A percentile compares a stretch with the other conserved stretches of the same genome.
Conservation (phyloP, 2,329 filamentous ascomycete species). For the Cryphonectria japonica region DNA sequence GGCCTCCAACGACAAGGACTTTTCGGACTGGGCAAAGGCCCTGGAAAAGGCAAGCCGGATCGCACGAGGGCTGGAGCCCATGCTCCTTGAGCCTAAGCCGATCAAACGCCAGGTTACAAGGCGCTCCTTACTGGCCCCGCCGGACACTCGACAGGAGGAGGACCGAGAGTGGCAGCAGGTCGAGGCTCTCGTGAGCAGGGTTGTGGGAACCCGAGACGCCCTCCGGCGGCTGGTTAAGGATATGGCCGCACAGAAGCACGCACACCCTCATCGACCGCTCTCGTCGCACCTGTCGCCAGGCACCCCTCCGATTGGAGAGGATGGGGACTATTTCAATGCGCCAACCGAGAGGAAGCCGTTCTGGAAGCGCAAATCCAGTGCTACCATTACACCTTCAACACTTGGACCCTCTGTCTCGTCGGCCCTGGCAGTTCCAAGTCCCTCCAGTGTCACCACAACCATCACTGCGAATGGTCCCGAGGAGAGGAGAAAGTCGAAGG, state of each 20-base stretch:
- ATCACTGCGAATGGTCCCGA: slow-evolving; percentile 25
- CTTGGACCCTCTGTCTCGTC: slow-evolving; percentile 45
- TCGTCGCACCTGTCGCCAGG: slow-evolving; percentile 47
- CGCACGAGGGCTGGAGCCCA: slow-evolving; percentile 56
- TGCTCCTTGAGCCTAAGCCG: slow-evolving; percentile 34
- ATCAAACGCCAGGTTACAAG: slow-evolving; percentile 30
- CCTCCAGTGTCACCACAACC: slow-evolving; percentile 39
- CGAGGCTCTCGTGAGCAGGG: slow-evolving; percentile 80
- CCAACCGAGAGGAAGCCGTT: slow-evolving; percentile 71
- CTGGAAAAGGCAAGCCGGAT: slow-evolving; percentile 79
- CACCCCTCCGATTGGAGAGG: slow-evolving; percentile 49
- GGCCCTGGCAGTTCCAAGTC: slow-evolving; percentile 48
- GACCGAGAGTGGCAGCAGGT: slow-evolving; percentile 86
- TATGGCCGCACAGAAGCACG: slow-evolving; percentile 67
- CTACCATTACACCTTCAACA: slow-evolving; percentile 47
- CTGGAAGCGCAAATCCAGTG: slow-evolving; percentile 87
- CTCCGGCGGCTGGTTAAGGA: slow-evolving; percentile 85
- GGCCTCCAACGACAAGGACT: slow-evolving; percentile 81
- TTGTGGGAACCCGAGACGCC: slow-evolving; percentile 87
- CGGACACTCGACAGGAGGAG: slow-evolving; percentile 56
- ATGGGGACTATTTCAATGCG: slow-evolving; percentile 57
- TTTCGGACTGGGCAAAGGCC: slow-evolving; percentile 83
- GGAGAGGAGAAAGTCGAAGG: slow-evolving; percentile 43
- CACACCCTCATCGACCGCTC: slow-evolving; percentile 39
- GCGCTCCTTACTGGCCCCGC: slow-evolving; percentile 35